Conservation (phyloP, 2,329 filamentous ascomycete genomes). For the Ascochyta lentis region DNA sequence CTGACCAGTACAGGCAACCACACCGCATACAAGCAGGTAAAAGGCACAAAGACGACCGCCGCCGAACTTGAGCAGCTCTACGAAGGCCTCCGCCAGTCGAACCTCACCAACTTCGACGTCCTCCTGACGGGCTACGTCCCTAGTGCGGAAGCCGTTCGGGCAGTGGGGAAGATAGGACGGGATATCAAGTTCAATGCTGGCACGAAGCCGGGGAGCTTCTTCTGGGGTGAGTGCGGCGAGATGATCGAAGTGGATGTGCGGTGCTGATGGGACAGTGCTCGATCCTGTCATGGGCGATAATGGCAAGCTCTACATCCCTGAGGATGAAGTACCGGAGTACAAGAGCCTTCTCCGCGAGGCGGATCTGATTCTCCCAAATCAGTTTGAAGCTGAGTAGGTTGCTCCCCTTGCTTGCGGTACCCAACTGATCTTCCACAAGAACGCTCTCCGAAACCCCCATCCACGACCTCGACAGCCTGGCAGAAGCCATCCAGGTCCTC, state of each 20-base stretch:
- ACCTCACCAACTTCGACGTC: conserved; percentile 89
- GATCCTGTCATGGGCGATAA: conserved; percentile 99
- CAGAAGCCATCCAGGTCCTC: conserved; percentile 75
- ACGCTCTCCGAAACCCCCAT: conserved; percentile 87
- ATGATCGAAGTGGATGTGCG: too few relatives aligned
- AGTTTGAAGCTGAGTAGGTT: conserved; percentile 92
- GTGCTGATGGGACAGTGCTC: conserved; percentile 64
- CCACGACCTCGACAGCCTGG: conserved; percentile 73
- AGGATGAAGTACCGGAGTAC: conserved; percentile 91
- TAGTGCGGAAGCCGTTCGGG: conserved; percentile 80
- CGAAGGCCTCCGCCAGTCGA: conserved; percentile 80
- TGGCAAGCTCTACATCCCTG: conserved; percentile 86
- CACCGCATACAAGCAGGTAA: conserved; percentile 88
- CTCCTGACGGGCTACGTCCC: conserved; percentile 95
- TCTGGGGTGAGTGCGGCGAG: conserved; percentile 70
- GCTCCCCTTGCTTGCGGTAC: not conserved
- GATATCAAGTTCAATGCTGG: conserved; percentile 74
- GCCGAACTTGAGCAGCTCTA: conserved; percentile 85
- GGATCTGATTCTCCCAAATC: conserved; percentile 92
- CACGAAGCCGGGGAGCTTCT: conserved; percentile 76
- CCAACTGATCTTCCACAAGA: conserved; percentile 53
- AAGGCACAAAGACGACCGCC: conserved; percentile 81
- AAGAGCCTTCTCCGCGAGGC: conserved; percentile 79
- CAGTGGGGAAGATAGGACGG: conserved; percentile 82
- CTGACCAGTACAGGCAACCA: conserved; percentile 75